phyloP scores from a whole-genome alignment of 805 yeast genomes.

The Suhomyces emberorum region DNA sequence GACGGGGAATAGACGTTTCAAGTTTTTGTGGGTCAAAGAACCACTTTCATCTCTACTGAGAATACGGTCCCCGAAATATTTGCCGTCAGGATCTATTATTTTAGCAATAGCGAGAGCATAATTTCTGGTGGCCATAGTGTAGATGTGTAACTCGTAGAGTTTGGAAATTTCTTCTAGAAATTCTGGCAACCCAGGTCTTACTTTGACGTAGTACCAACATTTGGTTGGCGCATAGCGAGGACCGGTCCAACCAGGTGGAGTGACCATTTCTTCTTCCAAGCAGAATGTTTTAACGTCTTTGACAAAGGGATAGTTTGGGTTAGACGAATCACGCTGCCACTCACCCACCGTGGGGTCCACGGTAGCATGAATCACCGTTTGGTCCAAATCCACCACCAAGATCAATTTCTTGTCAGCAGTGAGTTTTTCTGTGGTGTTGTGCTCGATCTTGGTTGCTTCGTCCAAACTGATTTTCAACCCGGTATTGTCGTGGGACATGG shows the following conservation, averaged over 20 bases:
- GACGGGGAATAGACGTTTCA: conserved; percentile 87
- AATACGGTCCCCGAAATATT: conserved; percentile 85
- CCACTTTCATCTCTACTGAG: conserved; percentile 95
- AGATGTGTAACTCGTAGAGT: conserved; percentile 85
- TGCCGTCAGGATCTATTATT: conserved; percentile 86
- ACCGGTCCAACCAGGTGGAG: conserved; percentile 58
- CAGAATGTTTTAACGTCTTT: conserved; percentile 77
- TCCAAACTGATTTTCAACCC: conserved; percentile 77
- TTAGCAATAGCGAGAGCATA: conserved; percentile 88
- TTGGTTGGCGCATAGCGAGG: conserved; percentile 55
- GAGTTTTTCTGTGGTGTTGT: conserved; percentile 57
- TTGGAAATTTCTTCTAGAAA: conserved; percentile 65
- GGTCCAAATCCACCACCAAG: conserved; percentile 93
- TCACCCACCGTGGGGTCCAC: conserved; percentile 97
- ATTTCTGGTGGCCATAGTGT: conserved; percentile 96
- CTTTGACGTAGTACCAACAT: conserved; percentile 89
- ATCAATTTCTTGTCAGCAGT: conserved; percentile 66
- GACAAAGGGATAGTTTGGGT: conserved; percentile 82
- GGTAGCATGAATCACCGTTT: conserved; percentile 95
- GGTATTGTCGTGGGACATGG: conserved; percentile 86
- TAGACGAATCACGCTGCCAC: conserved; percentile 84
- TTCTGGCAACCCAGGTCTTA: conserved; percentile 79
- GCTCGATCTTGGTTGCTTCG: conserved; percentile 86
- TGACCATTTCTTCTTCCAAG: conserved; percentile 68
- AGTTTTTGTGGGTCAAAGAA: conserved; percentile 80